Conservation (phyloP, 768 basidiomycete genomes). For the Tremella fuciformis region DNA sequence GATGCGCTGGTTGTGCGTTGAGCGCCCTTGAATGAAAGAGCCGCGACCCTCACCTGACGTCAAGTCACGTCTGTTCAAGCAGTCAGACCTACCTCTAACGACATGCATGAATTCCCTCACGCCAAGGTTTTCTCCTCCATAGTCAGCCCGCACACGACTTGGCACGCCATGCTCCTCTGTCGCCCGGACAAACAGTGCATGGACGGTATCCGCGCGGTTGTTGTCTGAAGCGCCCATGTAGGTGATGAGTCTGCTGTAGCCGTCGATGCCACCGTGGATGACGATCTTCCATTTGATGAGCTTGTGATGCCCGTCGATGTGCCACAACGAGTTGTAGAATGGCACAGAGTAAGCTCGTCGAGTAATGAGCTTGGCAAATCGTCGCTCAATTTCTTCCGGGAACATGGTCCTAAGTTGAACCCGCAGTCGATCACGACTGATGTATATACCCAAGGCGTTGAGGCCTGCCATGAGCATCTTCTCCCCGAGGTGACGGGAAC, state of each 20-base stretch:
- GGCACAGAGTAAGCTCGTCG: constrained; percentile 47
- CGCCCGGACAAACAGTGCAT: constrained; percentile 38
- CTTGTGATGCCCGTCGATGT: too few species aligned
- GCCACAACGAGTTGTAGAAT: constrained; percentile 54
- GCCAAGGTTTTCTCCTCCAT: constrained; percentile 17
- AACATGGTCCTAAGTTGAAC: neutral
- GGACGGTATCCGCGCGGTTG: constrained; percentile 54
- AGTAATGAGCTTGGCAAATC: too few species aligned
- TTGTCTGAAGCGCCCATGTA: constrained; percentile 53
- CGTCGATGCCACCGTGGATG: constrained; percentile 56
- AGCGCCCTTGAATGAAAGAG: constrained; percentile 9
- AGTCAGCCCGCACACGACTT: constrained; percentile 15
- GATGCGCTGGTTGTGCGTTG: constrained; percentile 7
- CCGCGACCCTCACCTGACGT: neutral
- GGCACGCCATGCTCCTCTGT: constrained; percentile 15
- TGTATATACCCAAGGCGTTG: neutral
- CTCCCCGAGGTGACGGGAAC: constrained; percentile 1
- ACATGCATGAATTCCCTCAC: constrained; percentile 8
- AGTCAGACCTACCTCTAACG: constrained; percentile 12
- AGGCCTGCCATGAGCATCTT: neutral
- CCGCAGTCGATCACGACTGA: neutral
- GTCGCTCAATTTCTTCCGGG: too few species aligned
- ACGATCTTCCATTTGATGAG: constrained; percentile 54
- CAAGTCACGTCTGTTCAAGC: neutral
- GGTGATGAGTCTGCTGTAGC: constrained; percentile 53